These are phyloP conservation scores for Scedosporium dehoogii DNA, from an alignment of 2,329 filamentous ascomycete species.

Conservation along the genomic window DNA sequence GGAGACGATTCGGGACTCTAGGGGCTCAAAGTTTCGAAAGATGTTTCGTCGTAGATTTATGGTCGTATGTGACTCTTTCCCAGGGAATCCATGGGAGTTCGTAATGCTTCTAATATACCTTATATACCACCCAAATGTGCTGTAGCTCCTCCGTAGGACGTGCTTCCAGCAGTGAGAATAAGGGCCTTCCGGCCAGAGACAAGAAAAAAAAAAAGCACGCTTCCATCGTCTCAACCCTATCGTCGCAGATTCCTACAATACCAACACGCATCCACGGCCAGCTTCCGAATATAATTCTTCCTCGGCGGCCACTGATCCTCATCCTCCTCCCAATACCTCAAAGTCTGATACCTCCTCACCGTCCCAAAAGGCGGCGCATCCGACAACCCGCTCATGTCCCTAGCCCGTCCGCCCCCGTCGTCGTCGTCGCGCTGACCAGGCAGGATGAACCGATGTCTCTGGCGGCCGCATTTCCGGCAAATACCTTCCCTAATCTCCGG, in stretches of 20 bases:
- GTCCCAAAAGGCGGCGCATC: not conserved
- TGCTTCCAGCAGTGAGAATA: no score
- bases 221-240: no score
- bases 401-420: not conserved
- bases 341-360: not conserved
- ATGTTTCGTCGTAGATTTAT: not conserved
- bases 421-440: not conserved
- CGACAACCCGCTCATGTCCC: not conserved
- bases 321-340: conserved; percentile 1
- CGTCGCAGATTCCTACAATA: not conserved
- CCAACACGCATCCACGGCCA: not conserved
- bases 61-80: no score
- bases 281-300: conserved; percentile 2
- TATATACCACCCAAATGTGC: no score
- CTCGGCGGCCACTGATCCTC: not conserved
- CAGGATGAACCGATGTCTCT: not conserved
- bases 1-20: not conserved
- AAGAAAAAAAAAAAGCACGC: no score
- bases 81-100: no score
- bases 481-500: not conserved
- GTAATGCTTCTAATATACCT: no score
- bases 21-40: not conserved
- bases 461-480: not conserved
- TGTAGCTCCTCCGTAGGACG: no score
- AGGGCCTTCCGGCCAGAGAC: no score